Base-by-base conservation (phyloP, 208 protist genomes). In the Blastocrithidia nonstop region DNA sequence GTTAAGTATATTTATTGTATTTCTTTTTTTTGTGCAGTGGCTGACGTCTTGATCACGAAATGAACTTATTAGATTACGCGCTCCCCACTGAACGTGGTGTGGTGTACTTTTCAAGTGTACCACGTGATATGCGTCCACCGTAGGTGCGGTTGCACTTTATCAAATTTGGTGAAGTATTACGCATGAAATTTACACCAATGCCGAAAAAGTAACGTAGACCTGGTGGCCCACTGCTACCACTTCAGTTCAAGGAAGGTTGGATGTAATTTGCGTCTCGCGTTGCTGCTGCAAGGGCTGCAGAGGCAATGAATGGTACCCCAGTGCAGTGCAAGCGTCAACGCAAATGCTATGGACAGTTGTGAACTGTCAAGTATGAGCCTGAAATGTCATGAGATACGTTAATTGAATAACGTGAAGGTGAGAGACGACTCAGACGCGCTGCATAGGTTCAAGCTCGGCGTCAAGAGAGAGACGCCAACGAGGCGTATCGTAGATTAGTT, bases 201-300 rank as follows among this genome's bases (percentile, higher is more conserved):
- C 81, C 76, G 8, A 82, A 83, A 48, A 85, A 83, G 52, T 66
- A 75, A 36, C 72, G 66, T 1, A 63, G 76, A 7, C 68, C 72
- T 31, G 72, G 76, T 21, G 75, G 70, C 3, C 64, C 72, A 1
- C 48, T 83, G 26, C 57, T 80, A 3, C 75, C 72, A 1, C 58
- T 81, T 45, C 81, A 76, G 45, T 90, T 78, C 52, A 74, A 71
- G 50, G 60, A 78, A 24, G 81, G 76, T 6, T 82, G 77, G 66
- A 61, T 90, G 49, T 76, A 90, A 61, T 87, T 90, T 47, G 53
- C 56, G 3, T 24, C 44, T 1, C 55, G 36, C 19, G 61, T 28
- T 4, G 71, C 69, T 45, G 81, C 81, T 11, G 24, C 37, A 9
- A 13, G 50, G 16, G 70, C 73, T 8, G 81, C 81, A 8, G 37